phyloP scores from a whole-genome alignment of 2,329 filamentous ascomycete genomes.

The Magnaporthiopsis rhizophila region DNA sequence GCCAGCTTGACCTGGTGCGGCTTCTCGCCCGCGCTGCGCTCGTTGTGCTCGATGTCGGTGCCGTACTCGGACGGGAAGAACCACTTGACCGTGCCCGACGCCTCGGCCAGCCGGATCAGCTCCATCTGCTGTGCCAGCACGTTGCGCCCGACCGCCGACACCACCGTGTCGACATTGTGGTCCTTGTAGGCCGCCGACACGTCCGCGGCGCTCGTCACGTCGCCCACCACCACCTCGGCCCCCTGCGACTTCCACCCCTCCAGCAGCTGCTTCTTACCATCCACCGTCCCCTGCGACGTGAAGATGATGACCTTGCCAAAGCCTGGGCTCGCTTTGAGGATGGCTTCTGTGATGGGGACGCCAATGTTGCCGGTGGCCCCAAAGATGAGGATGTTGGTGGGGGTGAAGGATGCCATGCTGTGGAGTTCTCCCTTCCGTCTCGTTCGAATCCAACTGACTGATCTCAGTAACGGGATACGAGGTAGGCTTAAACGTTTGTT shows the following conservation, averaged over 20 bases:
- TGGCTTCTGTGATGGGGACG: constrained; percentile 24
- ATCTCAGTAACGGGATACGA: background rate
- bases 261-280: constrained; percentile 40
- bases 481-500: too few species aligned
- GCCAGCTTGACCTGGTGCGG: constrained; percentile 64
- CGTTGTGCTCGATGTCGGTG: constrained; percentile 55
- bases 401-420: constrained; percentile 11
- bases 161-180: constrained; percentile 48
- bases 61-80: constrained; percentile 64
- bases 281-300: constrained; percentile 37
- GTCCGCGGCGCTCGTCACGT: constrained; percentile 42
- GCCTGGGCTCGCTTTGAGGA: constrained; percentile 22
- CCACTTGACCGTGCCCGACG: constrained; percentile 44
- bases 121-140: constrained; percentile 53
- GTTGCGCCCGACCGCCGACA: constrained; percentile 57
- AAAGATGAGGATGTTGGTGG: constrained; percentile 18
- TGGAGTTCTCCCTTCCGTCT: background rate
- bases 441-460: background rate
- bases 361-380: constrained; percentile 20
- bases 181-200: constrained; percentile 48
- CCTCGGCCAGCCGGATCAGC: constrained; percentile 52
- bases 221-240: constrained; percentile 47
- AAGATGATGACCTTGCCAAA: constrained; percentile 27
- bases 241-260: constrained; percentile 33
- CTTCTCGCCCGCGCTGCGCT: constrained; percentile 49